phyloP scores from a whole-genome alignment of 371 early-diverging fungal species.

The Actinomortierella ambigua region DNA sequence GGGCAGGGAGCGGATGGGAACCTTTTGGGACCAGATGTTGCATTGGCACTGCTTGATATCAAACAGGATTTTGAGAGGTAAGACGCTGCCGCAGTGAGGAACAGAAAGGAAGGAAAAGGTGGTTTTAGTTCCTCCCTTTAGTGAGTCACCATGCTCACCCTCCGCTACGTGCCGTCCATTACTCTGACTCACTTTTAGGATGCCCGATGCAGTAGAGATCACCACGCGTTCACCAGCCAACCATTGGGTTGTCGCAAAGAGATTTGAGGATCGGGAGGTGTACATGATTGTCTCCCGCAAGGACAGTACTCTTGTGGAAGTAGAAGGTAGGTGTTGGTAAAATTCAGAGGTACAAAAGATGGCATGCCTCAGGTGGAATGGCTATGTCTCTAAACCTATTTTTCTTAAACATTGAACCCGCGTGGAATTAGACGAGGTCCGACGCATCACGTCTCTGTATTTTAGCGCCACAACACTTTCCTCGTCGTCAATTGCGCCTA shows the following conservation, averaged over 20 bases:
- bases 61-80: constrained; percentile 61
- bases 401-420: neutral
- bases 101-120: neutral
- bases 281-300: constrained; percentile 67
- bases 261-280: constrained; percentile 57
- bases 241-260: constrained; percentile 65
- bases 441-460: constrained; percentile 38
- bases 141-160: neutral
- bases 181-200: no score
- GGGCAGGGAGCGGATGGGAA: constrained; percentile 22
- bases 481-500: neutral
- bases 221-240: constrained; percentile 66
- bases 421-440: constrained; percentile 30
- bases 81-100: no score
- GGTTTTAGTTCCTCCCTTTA: neutral
- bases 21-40: constrained; percentile 29
- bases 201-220: constrained; percentile 58
- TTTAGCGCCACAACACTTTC: constrained; percentile 21
- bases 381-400: neutral
- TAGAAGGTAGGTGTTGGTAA: constrained; percentile 63
- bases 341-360: no score
- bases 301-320: constrained; percentile 62
- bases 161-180: neutral
- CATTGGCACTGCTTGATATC: constrained; percentile 52
- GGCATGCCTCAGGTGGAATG: no score